Evolutionary conservation across 805 yeast species (phyloP).

Genomic region (Candida michaelii): DNA sequence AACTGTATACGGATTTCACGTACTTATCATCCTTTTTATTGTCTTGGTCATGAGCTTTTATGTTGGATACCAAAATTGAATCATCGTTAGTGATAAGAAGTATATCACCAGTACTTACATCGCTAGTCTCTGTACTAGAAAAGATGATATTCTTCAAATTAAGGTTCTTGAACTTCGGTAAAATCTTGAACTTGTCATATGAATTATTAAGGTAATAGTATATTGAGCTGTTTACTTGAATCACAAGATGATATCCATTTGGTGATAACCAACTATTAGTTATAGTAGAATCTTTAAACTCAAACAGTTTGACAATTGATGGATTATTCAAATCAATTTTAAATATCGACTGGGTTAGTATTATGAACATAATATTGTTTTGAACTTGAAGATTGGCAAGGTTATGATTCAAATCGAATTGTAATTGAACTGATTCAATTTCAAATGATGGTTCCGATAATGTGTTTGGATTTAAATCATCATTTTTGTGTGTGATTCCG

Average conservation of each 20-base stretch:
- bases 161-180: conserved; percentile 33
- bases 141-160: conserved; percentile 27
- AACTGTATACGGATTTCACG: conserved; percentile 27
- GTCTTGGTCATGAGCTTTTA: conserved; percentile 28
- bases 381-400: conserved; percentile 28
- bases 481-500: too few species aligned
- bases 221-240: conserved; percentile 23
- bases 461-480: background rate
- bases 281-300: conserved; percentile 18
- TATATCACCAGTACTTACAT: conserved; percentile 28
- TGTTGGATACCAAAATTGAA: conserved; percentile 23
- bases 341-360: conserved; percentile 21
- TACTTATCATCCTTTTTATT: conserved; percentile 39
- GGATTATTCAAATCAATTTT: conserved; percentile 39
- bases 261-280: conserved; percentile 39
- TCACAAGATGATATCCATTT: conserved; percentile 33
- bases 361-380: conserved; percentile 35
- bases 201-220: conserved; percentile 33
- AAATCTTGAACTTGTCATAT: conserved; percentile 31
- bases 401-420: conserved; percentile 29
- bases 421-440: conserved; percentile 40
- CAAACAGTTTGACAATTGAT: conserved; percentile 25
- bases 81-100: conserved; percentile 32
- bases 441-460: conserved; percentile 23
- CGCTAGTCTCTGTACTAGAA: conserved; percentile 14